These are phyloP conservation scores for Paramecium pentaurelia DNA, from an alignment of 73 alveolate genomes.

Conservation along the genomic window DNA sequence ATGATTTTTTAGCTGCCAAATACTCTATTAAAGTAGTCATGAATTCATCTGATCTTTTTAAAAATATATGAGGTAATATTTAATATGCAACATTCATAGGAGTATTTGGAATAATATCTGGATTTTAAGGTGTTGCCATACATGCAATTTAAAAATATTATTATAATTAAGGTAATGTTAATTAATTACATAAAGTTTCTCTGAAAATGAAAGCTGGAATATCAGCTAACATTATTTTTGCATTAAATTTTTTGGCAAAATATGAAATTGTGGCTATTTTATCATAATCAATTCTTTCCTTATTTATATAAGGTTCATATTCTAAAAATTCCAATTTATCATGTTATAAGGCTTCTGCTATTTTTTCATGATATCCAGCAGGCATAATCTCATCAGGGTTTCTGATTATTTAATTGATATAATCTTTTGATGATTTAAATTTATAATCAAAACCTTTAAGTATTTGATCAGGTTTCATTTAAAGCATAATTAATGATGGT, in stretches of 20 bases:
- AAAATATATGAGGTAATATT: conserved; percentile 53
- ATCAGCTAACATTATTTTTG: conserved; percentile 40
- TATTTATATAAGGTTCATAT: conserved; percentile 15
- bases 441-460: conserved; percentile 31
- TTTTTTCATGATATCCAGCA: conserved; percentile 34
- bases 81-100: conserved; percentile 57
- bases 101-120: conserved; percentile 44
- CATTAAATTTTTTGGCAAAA: conserved; percentile 50
- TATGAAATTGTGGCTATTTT: conserved; percentile 39
- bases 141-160: conserved; percentile 30
- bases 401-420: neutral
- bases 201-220: conserved; percentile 45
- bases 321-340: neutral
- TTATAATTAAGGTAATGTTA: conserved; percentile 38
- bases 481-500: conserved; percentile 43
- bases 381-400: conserved; percentile 35
- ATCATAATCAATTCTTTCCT: conserved; percentile 33
- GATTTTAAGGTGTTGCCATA: conserved; percentile 8
- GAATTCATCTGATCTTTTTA: conserved; percentile 47
- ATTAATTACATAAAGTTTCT: conserved; percentile 5
- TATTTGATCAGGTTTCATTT: conserved; percentile 56
- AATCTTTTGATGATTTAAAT: neutral
- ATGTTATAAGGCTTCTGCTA: neutral
- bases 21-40: conserved; percentile 53
- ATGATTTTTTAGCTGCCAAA: conserved; percentile 50